Evolutionary conservation across 768 basidiomycete species (phyloP), one percentile per base, ranked within the genome.

Genomic region (Sarcomyxa edulis): DNA sequence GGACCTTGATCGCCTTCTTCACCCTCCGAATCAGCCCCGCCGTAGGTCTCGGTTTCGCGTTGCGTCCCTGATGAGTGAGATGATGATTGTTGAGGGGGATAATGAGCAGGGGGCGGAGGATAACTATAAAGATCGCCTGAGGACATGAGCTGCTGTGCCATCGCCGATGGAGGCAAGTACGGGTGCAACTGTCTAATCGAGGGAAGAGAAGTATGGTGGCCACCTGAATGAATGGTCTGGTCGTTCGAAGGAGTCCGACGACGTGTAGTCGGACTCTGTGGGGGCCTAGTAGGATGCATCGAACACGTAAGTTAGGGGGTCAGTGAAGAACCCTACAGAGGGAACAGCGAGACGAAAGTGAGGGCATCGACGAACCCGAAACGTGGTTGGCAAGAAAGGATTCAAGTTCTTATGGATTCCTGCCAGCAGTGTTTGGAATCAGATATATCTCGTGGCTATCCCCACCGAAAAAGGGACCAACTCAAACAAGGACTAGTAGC

Each of bases 121-220:
- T 45, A 42, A 51, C 48, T 35, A 35, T 49, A 45, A 14, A 37
- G 32, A 30, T 54, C 52, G 24, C 41, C 48, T 26, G 41, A n/a
- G 40, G 20, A 21, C 47, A 26, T 26, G 35, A n/a, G 48, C 30
- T 50, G 53, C 35, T 59, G 59, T 7, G 55, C 46, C 43, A 62
- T 52, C n/a, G 66, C 65, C 6, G 79, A 62, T n/a, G 72, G 74
- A 3, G 74, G 72, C 15, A 81, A 70, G 57, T 76, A 78, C 20
- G 77, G 78, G 53, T 83, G 79, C 16, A 85, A 64, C 23, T 81
- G 74, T 35, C 76, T 76, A 50, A 86, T 84, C 35, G 83, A 76
- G 4, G 83, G 83, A 19, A 85, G 65, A 33, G 65, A 64, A 3
- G 62, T 62, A 25, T 61, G 62, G n/a, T n/a, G n/a, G n/a, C n/a